phyloP scores from a whole-genome alignment of 805 yeast genomes.

The Suhomyces kilbournensis region DNA sequence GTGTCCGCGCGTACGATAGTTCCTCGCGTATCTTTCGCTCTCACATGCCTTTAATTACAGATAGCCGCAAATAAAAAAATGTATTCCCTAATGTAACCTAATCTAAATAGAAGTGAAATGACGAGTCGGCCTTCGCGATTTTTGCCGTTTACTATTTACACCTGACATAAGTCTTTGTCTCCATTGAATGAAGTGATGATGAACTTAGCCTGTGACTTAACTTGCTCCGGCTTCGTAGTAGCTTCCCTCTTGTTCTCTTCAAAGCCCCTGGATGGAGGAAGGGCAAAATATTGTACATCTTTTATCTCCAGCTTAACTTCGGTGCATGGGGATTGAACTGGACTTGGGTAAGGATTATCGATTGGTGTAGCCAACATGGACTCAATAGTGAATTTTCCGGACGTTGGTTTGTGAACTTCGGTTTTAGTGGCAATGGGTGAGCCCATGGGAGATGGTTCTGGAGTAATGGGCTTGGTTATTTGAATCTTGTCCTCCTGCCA shows the following conservation, averaged over 20 bases:
- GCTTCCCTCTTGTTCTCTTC: not conserved
- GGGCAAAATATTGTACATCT: slow-evolving; percentile 16
- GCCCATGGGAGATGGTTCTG: slow-evolving; percentile 6
- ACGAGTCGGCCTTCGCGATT: not conserved
- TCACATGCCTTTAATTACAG: slow-evolving; percentile 3
- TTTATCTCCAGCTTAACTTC: slow-evolving; percentile 14
- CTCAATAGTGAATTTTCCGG: slow-evolving; percentile 10
- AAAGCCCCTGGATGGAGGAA: slow-evolving; percentile 14
- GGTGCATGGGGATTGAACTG: slow-evolving; percentile 25
- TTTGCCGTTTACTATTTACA: slow-evolving; percentile 4
- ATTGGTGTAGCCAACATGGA: slow-evolving; percentile 13
- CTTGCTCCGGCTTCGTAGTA: not conserved
- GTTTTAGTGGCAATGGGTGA: not conserved
- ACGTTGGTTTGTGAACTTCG: not conserved
- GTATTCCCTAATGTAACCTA: not conserved
- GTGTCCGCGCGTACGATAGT: not conserved
- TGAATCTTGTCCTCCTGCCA: slow-evolving; percentile 30
- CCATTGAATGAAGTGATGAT: slow-evolving; percentile 34
- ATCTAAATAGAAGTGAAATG: not conserved
- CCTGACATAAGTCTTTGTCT: slow-evolving; percentile 26
- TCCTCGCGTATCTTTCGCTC: slow-evolving; percentile 3
- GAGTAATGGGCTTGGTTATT: slow-evolving; percentile 1
- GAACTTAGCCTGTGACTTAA: slow-evolving; percentile 16
- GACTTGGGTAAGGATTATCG: slow-evolving; percentile 32
- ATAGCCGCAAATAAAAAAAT: slow-evolving; percentile 9